These are phyloP conservation scores for Albugo laibachii DNA, from an alignment of 352 stramenopile species.

Conservation along the genomic window DNA sequence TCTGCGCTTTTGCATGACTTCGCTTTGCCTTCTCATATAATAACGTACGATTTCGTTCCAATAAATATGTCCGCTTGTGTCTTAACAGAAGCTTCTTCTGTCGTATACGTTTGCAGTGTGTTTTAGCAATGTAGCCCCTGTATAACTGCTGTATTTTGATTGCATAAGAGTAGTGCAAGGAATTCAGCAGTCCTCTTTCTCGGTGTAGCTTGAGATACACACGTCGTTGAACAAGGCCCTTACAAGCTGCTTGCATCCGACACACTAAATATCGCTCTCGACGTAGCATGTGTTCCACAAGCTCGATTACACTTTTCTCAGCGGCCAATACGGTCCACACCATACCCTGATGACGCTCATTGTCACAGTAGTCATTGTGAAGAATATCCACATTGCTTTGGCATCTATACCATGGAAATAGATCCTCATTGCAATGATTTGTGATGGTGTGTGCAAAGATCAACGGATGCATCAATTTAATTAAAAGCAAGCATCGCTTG, in stretches of 20 bases:
- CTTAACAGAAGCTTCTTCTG: no score
- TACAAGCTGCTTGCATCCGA: constrained; percentile 47
- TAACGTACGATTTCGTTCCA: no score
- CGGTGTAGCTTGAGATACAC: constrained; percentile 45
- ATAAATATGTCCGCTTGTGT: no score
- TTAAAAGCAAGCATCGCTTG: constrained; percentile 41
- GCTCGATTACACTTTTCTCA: constrained; percentile 53
- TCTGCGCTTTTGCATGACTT: no score
- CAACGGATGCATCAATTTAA: constrained; percentile 27
- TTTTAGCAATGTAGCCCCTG: constrained; percentile 12
- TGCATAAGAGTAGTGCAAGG: constrained; percentile 35
- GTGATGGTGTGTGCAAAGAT: constrained; percentile 23
- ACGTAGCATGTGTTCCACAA: constrained; percentile 32
- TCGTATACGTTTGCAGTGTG: no score
- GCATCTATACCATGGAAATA: constrained; percentile 67
- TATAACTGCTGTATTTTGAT: constrained; percentile 53
- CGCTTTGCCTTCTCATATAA: no score
- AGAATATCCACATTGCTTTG: constrained; percentile 30
- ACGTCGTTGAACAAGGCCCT: constrained; percentile 32
- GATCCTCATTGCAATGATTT: constrained; percentile 14
- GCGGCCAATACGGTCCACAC: constrained; percentile 43
- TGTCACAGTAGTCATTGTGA: constrained; percentile 61
- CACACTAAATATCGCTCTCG: constrained; percentile 42
- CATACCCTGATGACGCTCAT: constrained; percentile 35
- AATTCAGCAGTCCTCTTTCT: constrained; percentile 33